Conservation (phyloP, 352 stramenopile species). For the Phytophthora hybrid region DNA sequence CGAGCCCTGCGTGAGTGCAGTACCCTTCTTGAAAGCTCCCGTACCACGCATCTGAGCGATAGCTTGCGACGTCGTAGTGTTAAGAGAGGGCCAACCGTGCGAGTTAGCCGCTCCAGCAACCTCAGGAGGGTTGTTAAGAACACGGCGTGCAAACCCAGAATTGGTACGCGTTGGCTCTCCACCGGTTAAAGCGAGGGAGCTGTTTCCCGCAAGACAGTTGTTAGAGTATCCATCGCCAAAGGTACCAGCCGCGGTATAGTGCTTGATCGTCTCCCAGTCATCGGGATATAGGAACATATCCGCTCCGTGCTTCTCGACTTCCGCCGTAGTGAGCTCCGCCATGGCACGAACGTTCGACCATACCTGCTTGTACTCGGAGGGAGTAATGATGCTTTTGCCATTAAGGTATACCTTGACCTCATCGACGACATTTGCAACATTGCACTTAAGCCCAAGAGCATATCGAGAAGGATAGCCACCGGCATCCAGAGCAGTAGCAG, state of each 20-base stretch:
- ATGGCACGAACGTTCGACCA: not conserved
- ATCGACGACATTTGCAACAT: not conserved
- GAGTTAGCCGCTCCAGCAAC: not conserved
- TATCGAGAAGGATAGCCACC: not conserved
- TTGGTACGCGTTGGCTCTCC: no score
- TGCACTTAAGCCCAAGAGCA: not conserved
- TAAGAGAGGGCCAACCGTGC: not conserved
- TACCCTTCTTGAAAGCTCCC: not conserved
- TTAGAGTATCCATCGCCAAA: not conserved
- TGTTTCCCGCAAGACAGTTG: not conserved
- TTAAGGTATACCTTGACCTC: not conserved
- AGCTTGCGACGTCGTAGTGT: not conserved
- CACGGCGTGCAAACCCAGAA: no score
- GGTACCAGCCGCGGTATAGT: not conserved
- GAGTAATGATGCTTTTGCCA: not conserved
- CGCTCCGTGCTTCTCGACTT: not conserved
- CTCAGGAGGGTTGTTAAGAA: not conserved
- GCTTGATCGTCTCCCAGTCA: conserved; percentile 1
- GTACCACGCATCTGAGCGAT: conserved; percentile 1
- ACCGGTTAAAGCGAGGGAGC: no score
- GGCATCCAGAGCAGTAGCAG: no score
- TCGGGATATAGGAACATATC: not conserved
- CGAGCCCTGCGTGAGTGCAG: not conserved
- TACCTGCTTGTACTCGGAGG: not conserved
- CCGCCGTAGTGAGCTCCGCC: not conserved